Percentiles rank a stretch among this genome's conserved stretches.
These are phyloP conservation scores for Solanum chiquidenum DNA, from an alignment of 257 asterid species.

Conservation along the genomic window DNA sequence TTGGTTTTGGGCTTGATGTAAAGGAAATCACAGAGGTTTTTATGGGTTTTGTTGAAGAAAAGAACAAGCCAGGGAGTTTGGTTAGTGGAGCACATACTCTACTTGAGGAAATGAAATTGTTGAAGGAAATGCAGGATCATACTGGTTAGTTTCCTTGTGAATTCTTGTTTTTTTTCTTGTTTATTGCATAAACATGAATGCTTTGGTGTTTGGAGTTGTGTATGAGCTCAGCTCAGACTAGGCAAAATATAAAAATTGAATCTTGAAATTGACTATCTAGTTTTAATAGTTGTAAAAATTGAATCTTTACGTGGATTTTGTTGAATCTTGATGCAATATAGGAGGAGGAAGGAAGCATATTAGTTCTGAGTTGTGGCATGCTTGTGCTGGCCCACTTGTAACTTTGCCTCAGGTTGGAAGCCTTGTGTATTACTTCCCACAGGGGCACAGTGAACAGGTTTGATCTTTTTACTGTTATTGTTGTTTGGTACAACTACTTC, in stretches of 20 bases:
- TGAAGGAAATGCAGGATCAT: constrained; percentile 83
- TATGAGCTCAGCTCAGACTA: neutral
- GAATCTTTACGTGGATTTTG: neutral
- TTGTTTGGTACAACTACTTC: neutral
- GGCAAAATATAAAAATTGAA: neutral
- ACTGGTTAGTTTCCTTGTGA: constrained; percentile 30
- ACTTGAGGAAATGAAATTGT: constrained; percentile 66
- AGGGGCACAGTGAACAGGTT: constrained; percentile 90
- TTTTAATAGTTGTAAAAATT: neutral
- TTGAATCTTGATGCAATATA: constrained; percentile 11
- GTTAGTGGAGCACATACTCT: constrained; percentile 42
- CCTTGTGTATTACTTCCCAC: constrained; percentile 81
- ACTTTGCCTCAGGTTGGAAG: constrained; percentile 83
- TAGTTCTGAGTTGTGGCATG: constrained; percentile 84
- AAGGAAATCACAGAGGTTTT: neutral
- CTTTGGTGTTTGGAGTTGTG: neutral
- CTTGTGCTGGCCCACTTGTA: constrained; percentile 87
- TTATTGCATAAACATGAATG: neutral
- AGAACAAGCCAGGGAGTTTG: constrained; percentile 44
- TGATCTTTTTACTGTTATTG: neutral
- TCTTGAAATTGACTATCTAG: neutral
- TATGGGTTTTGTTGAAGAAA: constrained; percentile 60
- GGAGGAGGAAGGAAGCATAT: constrained; percentile 53
- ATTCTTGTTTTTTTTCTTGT: neutral
- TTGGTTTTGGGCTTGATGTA: constrained; percentile 13